Evolutionary conservation across 2,329 filamentous ascomycete genomes (phyloP).

Genomic region (Fusarium tuaranense): DNA sequence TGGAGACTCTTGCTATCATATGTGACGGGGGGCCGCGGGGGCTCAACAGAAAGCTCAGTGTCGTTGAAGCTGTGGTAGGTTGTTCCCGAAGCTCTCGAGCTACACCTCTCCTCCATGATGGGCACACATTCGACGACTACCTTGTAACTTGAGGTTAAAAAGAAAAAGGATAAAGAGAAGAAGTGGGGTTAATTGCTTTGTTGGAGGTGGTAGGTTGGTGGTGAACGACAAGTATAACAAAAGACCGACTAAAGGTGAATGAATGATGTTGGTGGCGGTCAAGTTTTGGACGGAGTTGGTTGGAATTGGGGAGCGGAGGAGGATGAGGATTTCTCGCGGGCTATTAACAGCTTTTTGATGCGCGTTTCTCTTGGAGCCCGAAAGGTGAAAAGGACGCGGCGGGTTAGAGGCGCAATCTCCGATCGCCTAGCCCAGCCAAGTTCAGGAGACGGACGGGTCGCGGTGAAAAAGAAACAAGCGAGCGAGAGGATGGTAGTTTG

Average conservation of each 20-base stretch:
- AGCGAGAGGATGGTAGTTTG: slow-evolving; percentile 20
- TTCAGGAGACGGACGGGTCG: slow-evolving; percentile 5
- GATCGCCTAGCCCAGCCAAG: slow-evolving; percentile 39
- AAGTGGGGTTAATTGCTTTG: slow-evolving; percentile 1
- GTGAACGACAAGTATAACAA: neutral
- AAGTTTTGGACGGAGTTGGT: slow-evolving; percentile 4
- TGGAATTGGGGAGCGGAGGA: neutral
- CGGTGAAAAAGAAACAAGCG: slow-evolving; percentile 31
- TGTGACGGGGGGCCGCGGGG: slow-evolving; percentile 45
- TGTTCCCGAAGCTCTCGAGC: slow-evolving; percentile 59
- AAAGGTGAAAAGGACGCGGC: slow-evolving; percentile 18
- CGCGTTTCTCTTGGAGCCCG: neutral
- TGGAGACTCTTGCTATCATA: slow-evolving; percentile 36
- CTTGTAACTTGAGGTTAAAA: neutral
- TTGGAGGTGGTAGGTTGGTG: neutral
- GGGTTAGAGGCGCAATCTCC: slow-evolving; percentile 35
- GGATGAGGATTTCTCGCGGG: slow-evolving; percentile 22
- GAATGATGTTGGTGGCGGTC: slow-evolving; percentile 11
- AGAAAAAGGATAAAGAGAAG: neutral
- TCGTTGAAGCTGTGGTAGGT: slow-evolving; percentile 68
- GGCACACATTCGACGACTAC: slow-evolving; percentile 35
- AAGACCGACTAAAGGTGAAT: slow-evolving; percentile 2
- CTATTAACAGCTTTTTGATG: slow-evolving; percentile 19
- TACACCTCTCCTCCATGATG: slow-evolving; percentile 52
- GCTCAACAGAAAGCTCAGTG: slow-evolving; percentile 60